Percentiles rank a stretch among this genome's conserved stretches.
Conservation (phyloP, 192 early-diverging fungal genomes). For the Borealophlyctis nickersoniae region DNA sequence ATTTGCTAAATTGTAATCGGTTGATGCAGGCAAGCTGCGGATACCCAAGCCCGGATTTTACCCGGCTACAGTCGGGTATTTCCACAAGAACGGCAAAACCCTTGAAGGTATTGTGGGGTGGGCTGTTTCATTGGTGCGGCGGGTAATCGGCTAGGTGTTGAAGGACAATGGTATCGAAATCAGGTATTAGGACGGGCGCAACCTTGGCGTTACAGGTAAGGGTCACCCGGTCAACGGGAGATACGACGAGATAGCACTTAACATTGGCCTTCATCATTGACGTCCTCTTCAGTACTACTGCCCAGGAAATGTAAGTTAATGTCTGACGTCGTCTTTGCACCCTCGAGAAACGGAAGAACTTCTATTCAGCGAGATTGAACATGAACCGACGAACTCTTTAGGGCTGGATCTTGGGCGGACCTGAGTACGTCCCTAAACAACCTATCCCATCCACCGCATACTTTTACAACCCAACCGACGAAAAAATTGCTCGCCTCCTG, state of each 20-base stretch:
- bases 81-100: conserved; percentile 24
- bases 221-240: neutral
- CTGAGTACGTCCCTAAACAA: conserved; percentile 1
- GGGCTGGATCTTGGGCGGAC: neutral
- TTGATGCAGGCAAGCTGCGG: conserved; percentile 10
- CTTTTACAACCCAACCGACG: neutral
- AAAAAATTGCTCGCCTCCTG: neutral
- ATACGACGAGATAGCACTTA: too few relatives aligned
- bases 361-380: neutral
- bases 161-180: too few relatives aligned
- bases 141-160: too few relatives aligned
- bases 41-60: conserved; percentile 22
- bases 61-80: conserved; percentile 17
- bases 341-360: neutral
- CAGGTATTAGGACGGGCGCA: neutral
- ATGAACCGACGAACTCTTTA: neutral
- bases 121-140: neutral
- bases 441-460: neutral
- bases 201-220: neutral
- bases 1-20: neutral
- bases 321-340: neutral
- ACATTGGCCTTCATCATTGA: neutral
- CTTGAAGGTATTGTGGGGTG: conserved; percentile 14
- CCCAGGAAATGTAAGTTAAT: conserved; percentile 8
- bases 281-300: conserved; percentile 5